Evolutionary conservation across 495 filamentous ascomycete genomes (phyloP), one percentile per base, ranked within the genome.

Genomic region (Cercophora samala): DNA sequence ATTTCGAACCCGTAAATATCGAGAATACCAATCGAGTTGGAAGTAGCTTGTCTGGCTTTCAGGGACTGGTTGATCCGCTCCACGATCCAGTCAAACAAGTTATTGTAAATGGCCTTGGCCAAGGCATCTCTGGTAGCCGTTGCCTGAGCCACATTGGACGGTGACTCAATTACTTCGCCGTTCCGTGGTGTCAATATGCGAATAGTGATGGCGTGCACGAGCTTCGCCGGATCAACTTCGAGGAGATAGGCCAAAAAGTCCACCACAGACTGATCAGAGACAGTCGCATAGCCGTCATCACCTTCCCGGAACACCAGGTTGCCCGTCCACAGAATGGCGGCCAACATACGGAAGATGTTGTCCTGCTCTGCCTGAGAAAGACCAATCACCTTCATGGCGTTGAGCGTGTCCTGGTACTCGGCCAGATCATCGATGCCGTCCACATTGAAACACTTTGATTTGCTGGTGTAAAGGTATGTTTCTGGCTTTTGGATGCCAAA

Each of bases 1-100:
- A 99, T 99, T 77, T 99, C 96, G 72, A 99, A 99, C 18, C 96
- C 96, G 78, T 99, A 99, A 68, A 99, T 99, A 85, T 99, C 96
- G 60, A 99, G 86, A 77, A 99, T 98, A 76, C 95, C 95, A 72
- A 99, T 95, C 2, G 91, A 91, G 75, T 97, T 93, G 15, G 88
- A 80, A 9, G 91, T 79, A 0, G 88, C 77, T 13, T 90, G 89
- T 26, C 91, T 86, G 37, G 95, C 93, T 78, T 89, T 87, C 71
- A 99, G 79, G 11, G 95, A 97, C 60, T 87, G 83, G 72, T 99
- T 99, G 67, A 98, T 91, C 68, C 96, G 90, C 67, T 89, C 87
- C 32, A 98, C 93, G 69, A 99, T 98, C 95, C 95, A 99, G 76
- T 99, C 95, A 72, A 99, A 99, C 55, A 99, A 84, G 75, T 97